Evolutionary conservation across 176 grass and related monocot species (phyloP), one percentile per base, ranked within the genome.

Genomic region (Phragmites australis): DNA sequence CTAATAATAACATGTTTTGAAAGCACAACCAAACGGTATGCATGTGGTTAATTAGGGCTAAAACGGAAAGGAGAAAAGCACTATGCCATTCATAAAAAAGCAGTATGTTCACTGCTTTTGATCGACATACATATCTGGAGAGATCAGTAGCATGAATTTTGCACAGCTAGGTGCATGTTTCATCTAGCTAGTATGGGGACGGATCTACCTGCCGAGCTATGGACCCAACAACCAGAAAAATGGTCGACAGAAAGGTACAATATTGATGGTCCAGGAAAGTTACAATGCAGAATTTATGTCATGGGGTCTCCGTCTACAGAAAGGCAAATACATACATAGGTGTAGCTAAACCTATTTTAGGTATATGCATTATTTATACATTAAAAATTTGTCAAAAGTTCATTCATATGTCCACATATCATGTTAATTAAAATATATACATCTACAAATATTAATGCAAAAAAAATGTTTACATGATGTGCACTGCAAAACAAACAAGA

Each of bases 31-130:
- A 45, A 70, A 45, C 21, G 4, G 40, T 12, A 21, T 6, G 3
- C 9, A 62, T 47, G 73, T 21, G 53, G 54, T 22, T 1, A 21
- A 40, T 2, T 21, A 34, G n/a, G 57, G 57, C 9, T 43, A 63
- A 43, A 22, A 64, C 13, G 31, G n/a, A 74, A 74, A 74, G 32
- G 45, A 31, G 30, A 43, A 65, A 65, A 57, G 65, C 49, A 53
- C 45, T 74, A 74, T 74, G 32, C 55, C 43, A 64, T 66, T 61
- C 76, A 42, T 22, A 26, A 19, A 3, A 83, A 83, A 65, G 70
- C 57, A 44, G 32, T 41, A 51, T 16, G 14, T 15, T 53, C 21
- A 9, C 31, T 41, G 11, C 70, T 75, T 83, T 83, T 31, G 47
- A 44, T 74, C 21, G 34, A 53, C 70, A 74, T 42, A 65, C 59